Evolutionary conservation across 192 early-diverging fungal species (phyloP).

Genomic region (Paraglomus occultum): DNA sequence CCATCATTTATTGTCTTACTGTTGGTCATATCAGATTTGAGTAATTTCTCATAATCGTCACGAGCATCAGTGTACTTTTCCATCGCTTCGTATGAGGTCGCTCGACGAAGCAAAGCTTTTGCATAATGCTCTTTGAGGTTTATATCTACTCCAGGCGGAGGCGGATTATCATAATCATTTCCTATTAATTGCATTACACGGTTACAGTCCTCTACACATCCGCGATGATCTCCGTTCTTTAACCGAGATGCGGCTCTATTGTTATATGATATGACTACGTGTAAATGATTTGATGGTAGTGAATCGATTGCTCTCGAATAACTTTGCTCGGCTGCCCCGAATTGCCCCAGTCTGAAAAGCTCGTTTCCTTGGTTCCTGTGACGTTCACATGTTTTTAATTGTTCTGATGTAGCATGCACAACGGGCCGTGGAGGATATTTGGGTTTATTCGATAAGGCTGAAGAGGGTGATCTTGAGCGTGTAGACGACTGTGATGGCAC

Average conservation of each 20-base stretch:
- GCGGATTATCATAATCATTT: conserved; percentile 25
- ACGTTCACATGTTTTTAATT: conserved; percentile 38
- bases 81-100: conserved; percentile 74
- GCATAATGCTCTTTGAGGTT: conserved; percentile 57
- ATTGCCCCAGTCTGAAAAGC: conserved; percentile 87
- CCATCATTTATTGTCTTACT: conserved; percentile 41
- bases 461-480: background rate
- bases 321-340: conserved; percentile 67
- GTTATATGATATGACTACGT: conserved; percentile 68
- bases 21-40: conserved; percentile 37
- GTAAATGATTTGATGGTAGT: conserved; percentile 62
- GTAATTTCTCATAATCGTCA: conserved; percentile 52
- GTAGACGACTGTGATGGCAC: conserved; percentile 17
- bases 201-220: conserved; percentile 69
- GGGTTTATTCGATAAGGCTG: conserved; percentile 35
- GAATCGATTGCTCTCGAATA: conserved; percentile 68
- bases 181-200: conserved; percentile 37
- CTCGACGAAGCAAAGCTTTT: conserved; percentile 76
- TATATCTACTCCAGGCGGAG: conserved; percentile 36
- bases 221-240: conserved; percentile 81
- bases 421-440: conserved; percentile 34
- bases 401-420: conserved; percentile 43
- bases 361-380: conserved; percentile 73
- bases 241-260: conserved; percentile 80
- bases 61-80: conserved; percentile 80